These are phyloP conservation scores for Papiliotrema laurentii DNA, from an alignment of 1,284 basidiomycete species.

Conservation along the genomic window DNA sequence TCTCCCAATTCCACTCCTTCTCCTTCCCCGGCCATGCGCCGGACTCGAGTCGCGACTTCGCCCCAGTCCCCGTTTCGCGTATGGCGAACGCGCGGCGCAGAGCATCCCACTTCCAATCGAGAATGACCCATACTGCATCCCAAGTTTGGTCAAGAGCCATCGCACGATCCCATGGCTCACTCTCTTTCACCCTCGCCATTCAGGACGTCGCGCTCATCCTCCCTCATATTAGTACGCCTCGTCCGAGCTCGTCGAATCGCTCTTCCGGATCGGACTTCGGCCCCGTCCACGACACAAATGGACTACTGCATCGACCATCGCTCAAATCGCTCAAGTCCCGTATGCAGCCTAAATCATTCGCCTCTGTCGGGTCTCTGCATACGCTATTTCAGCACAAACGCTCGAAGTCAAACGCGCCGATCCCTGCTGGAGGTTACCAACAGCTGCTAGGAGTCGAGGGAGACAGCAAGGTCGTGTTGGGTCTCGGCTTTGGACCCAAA, in stretches of 20 bases:
- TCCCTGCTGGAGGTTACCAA: conserved; percentile 14
- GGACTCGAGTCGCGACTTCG: neutral
- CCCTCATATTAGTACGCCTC: conserved; percentile 12
- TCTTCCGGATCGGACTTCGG: neutral
- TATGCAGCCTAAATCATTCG: neutral
- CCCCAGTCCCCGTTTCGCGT: conserved; percentile 10
- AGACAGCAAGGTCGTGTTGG: conserved; percentile 12
- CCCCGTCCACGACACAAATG: neutral
- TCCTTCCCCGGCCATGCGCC: conserved; percentile 1
- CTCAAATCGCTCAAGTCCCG: conserved; percentile 4
- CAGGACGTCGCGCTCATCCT: conserved; percentile 26
- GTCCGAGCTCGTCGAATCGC: conserved; percentile 3
- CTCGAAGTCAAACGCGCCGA: conserved; percentile 1
- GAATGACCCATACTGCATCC: conserved; percentile 23
- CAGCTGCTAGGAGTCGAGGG: conserved; percentile 22
- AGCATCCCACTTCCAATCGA: conserved; percentile 21
- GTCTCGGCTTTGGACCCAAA: conserved; percentile 36
- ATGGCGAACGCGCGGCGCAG: conserved; percentile 14
- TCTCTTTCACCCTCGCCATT: conserved; percentile 22
- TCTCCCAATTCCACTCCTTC: conserved; percentile 12
- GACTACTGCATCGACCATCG: neutral
- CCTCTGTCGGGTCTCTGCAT: conserved; percentile 5
- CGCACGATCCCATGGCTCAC: conserved; percentile 31
- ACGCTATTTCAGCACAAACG: neutral
- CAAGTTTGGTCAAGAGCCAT: conserved; percentile 34